Percentiles rank a stretch among this genome's conserved stretches.
Conservation (phyloP, 176 grass and related monocot genomes). For the Aegilops speltoides region DNA sequence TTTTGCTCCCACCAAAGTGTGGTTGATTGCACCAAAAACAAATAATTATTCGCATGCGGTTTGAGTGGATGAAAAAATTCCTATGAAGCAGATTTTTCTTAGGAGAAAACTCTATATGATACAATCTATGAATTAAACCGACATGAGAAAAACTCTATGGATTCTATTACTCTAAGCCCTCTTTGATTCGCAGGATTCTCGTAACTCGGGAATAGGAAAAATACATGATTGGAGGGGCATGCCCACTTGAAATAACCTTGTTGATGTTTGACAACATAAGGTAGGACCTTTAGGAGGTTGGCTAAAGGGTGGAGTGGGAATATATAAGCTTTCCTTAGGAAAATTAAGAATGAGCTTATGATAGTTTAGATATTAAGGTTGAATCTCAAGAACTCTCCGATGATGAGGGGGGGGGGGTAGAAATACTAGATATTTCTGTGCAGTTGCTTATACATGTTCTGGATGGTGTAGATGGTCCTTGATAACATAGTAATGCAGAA, state of each 20-base stretch:
- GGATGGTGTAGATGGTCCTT: neutral
- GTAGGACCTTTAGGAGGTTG: neutral
- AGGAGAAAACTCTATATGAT: no score
- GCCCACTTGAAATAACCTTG: neutral
- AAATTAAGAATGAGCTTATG: neutral
- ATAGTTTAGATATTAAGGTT: neutral
- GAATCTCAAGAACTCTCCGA: neutral
- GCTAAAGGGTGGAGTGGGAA: neutral
- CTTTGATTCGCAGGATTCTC: no score
- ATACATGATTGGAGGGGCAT: no score
- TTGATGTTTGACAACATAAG: neutral
- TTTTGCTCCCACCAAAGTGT: no score
- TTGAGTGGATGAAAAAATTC: no score
- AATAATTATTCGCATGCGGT: no score
- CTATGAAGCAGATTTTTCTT: no score
- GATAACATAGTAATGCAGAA: neutral
- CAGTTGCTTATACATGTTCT: neutral
- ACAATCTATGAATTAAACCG: no score
- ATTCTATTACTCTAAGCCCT: no score
- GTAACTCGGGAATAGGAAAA: no score
- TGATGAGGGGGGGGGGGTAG: neutral
- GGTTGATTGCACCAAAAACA: no score
- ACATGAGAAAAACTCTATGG: no score
- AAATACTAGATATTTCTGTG: neutral
- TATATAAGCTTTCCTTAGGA: neutral